These are phyloP conservation scores for Bromus sterilis DNA, from an alignment of 176 grass and related monocot genomes.

Conservation along the genomic window DNA sequence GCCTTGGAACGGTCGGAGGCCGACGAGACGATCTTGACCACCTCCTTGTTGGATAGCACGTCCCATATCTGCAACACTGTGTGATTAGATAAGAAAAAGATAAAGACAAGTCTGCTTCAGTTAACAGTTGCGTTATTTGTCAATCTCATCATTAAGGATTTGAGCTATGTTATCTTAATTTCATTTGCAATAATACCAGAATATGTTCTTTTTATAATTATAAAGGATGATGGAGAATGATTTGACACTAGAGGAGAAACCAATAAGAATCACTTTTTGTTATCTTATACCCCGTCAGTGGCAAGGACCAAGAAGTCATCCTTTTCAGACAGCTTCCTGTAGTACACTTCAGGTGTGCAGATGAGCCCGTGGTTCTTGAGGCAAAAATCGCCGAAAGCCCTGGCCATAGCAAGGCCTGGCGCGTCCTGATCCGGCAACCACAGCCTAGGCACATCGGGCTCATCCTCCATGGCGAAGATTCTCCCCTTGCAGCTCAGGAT, in stretches of 20 bases:
- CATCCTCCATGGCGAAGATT: slow-evolving; percentile 71
- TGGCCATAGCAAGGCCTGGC: slow-evolving; percentile 90
- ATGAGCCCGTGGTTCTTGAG: slow-evolving; percentile 84
- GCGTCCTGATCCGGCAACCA: slow-evolving; percentile 77
- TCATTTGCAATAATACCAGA: neutral
- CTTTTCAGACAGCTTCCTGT: slow-evolving; percentile 56
- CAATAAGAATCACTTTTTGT: neutral
- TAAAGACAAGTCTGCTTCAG: neutral
- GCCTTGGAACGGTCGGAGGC: slow-evolving; percentile 40
- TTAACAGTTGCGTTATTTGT: slow-evolving; percentile 5
- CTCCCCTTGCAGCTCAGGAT: slow-evolving; percentile 65
- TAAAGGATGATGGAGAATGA: neutral
- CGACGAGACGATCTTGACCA: slow-evolving; percentile 56
- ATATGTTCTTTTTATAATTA: neutral
- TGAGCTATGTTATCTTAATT: neutral
- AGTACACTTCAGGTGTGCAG: slow-evolving; percentile 58
- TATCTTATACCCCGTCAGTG: slow-evolving; percentile 84
- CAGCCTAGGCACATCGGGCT: slow-evolving; percentile 65
- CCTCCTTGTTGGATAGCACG: slow-evolving; percentile 76
- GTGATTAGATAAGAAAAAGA: neutral
- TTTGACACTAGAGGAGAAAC: neutral
- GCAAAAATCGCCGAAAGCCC: slow-evolving; percentile 87
- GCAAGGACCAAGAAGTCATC: slow-evolving; percentile 94
- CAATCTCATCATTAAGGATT: neutral
- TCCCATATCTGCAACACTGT: slow-evolving; percentile 65